These are phyloP conservation scores for Nicotiana benthamiana DNA, from an alignment of 257 asterid genomes.

Conservation along the genomic window DNA sequence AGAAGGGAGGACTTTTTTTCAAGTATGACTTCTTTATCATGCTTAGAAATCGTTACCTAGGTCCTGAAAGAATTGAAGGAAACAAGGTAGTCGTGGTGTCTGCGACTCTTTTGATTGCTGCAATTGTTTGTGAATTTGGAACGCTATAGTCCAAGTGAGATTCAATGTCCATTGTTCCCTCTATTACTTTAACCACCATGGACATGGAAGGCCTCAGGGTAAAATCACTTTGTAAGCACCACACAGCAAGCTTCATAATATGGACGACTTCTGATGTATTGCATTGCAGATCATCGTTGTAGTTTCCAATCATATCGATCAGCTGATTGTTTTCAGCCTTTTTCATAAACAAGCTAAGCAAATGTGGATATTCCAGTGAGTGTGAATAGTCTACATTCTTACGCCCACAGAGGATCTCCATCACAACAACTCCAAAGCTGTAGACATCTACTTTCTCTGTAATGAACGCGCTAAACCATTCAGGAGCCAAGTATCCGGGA, in stretches of 20 bases:
- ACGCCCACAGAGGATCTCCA: constrained; percentile 19
- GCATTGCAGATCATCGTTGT: not conserved
- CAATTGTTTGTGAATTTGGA: not conserved
- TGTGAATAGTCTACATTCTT: constrained; percentile 7
- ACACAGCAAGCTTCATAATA: constrained; percentile 14
- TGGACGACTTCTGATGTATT: constrained; percentile 10
- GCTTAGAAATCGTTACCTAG: not conserved
- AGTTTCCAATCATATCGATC: constrained; percentile 9
- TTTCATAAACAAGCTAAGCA: constrained; percentile 10
- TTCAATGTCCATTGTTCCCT: constrained; percentile 11
- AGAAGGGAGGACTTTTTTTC: too few relatives aligned
- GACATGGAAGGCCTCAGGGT: constrained; percentile 24
- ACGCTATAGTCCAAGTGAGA: not conserved
- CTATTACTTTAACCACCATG: constrained; percentile 17
- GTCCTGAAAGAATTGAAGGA: constrained; percentile 11
- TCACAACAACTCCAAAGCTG: constrained; percentile 20
- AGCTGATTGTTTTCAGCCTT: constrained; percentile 12
- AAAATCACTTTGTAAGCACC: constrained; percentile 23
- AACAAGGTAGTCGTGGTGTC: not conserved
- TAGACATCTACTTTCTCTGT: constrained; percentile 25
- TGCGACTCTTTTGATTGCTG: not conserved
- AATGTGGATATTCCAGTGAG: constrained; percentile 10
- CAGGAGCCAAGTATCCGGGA: constrained; percentile 21
- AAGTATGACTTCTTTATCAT: not conserved
- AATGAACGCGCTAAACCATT: constrained; percentile 14